Evolutionary conservation across 1,139 yeast species (phyloP).

Genomic region (Saccharomyces hybrid): DNA sequence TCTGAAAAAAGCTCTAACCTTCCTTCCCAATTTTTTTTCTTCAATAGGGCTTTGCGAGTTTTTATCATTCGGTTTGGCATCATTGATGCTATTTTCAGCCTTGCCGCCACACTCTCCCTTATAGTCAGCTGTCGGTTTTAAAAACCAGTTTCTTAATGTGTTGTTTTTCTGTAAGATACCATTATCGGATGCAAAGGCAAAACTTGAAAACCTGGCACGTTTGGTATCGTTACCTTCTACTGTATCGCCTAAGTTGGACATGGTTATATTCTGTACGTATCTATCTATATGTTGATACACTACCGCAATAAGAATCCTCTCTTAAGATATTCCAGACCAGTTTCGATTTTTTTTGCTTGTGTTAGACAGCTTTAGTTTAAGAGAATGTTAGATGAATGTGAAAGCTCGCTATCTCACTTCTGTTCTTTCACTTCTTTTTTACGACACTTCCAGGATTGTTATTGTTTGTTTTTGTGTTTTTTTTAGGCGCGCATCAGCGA

Average conservation of each 20-base stretch:
- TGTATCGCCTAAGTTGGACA: background rate
- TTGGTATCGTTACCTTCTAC: background rate
- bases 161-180: background rate
- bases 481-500: background rate
- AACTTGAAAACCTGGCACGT: background rate
- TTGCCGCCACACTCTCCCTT: background rate
- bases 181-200: background rate
- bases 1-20: background rate
- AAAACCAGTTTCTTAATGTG: conserved; percentile 5
- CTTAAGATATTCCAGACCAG: background rate
- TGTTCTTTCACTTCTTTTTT: background rate
- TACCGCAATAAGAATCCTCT: background rate
- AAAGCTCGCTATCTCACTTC: background rate
- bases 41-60: background rate
- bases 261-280: background rate
- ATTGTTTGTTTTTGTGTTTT: background rate
- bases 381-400: background rate
- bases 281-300: background rate
- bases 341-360: background rate
- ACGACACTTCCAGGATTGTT: background rate
- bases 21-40: background rate
- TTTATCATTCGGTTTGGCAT: background rate
- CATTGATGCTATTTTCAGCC: background rate
- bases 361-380: background rate
- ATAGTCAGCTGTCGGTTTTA: background rate